Evolutionary conservation across 1,284 basidiomycete genomes (phyloP), one percentile per base, ranked within the genome.

Genomic region (Fomitiporia mediterranea): DNA sequence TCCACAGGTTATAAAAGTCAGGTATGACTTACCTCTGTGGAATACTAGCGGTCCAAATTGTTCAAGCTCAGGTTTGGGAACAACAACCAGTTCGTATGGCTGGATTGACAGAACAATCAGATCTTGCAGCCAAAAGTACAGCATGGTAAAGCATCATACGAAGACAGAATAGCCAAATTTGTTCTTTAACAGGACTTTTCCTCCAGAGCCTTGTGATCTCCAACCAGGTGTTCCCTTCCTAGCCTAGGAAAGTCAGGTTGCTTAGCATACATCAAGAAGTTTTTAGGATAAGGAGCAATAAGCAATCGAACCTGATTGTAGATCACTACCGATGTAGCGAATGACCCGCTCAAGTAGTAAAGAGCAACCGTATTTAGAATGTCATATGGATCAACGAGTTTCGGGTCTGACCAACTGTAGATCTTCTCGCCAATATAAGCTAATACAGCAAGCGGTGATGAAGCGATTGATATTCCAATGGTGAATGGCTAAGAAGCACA

Each of bases 361-460:
- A 64, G 49, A 2, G 62, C 62, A 37, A 63, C 62, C n/a, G 59
- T 63, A 42, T 60, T 56, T 3, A 64, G 47, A 34, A 64, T 51
- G 40, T 63, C 59, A 4, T 51, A 23, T 13, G 46, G 35, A 27
- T 63, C 54, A 34, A 62, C 11, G 19, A 48, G 51, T 6, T 28
- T 23, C 5, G 62, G 59, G 52, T 64, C 63, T 15, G 62, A 62
- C 63, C 63, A 64, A 11, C 39, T 37, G 32, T 62, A 60, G n/a
- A 64, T 59, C 49, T 64, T 64, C 34, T 63, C 61, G 17, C 63
- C 63, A 28, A 64, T 64, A 42, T 64, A 64, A 9, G 62, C 54
- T 9, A 64, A 53, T 7, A 63, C 28, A 21, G 59, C 51, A n/a
- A 63, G 39, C 5, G 63, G 63, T n/a, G 61, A 62, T 11, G 56